Conservation (phyloP, 768 basidiomycete genomes). For the Collybia nuda region DNA sequence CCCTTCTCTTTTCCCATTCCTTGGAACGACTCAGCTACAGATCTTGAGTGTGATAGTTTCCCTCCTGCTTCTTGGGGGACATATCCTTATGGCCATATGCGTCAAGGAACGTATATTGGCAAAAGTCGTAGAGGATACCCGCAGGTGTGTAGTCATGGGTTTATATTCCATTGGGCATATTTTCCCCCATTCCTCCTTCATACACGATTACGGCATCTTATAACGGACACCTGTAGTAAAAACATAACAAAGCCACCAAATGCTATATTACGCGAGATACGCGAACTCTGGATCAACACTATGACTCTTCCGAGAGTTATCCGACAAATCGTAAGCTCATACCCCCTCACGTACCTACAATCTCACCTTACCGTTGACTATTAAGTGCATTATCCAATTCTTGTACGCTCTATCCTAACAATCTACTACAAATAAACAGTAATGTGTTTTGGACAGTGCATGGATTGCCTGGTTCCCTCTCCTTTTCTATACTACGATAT, state of each 20-base stretch:
- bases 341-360: too few relatives aligned
- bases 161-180: neutral
- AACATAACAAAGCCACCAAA: conserved; percentile 24
- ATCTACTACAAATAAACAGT: neutral
- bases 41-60: conserved; percentile 78
- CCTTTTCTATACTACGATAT: conserved; percentile 85
- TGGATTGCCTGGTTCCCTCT: conserved; percentile 94
- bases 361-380: too few relatives aligned
- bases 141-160: neutral
- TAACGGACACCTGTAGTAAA: neutral
- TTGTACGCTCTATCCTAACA: too few relatives aligned
- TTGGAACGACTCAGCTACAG: conserved; percentile 80
- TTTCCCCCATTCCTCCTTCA: neutral
- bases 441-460: conserved; percentile 22
- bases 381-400: too few relatives aligned
- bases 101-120: conserved; percentile 80
- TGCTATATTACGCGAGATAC: conserved; percentile 44
- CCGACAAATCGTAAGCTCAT: conserved; percentile 33
- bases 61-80: conserved; percentile 62
- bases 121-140: conserved; percentile 16
- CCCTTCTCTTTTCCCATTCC: conserved; percentile 62
- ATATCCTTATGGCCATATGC: conserved; percentile 55
- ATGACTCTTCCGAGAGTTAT: conserved; percentile 71
- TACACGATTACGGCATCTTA: too few relatives aligned
- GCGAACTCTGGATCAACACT: conserved; percentile 71